A percentile compares a stretch with the other conserved stretches of the same genome.
These are phyloP conservation scores for Lactarius trivialis DNA, from an alignment of 768 basidiomycete species.

Conservation along the genomic window DNA sequence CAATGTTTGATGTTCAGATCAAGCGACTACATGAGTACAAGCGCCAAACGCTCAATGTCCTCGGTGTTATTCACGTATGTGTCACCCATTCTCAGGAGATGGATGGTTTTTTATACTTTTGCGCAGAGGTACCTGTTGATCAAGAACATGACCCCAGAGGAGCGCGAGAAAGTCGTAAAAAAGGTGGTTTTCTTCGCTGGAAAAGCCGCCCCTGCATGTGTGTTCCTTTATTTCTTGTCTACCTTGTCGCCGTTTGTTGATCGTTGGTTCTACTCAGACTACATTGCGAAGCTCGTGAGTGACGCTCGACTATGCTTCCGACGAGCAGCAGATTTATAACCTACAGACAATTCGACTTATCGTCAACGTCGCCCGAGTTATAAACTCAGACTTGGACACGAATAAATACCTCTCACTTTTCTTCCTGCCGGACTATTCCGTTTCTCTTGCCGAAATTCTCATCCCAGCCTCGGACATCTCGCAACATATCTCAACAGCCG, in stretches of 20 bases:
- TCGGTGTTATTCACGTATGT: conserved; percentile 79
- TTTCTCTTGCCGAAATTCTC: conserved; percentile 73
- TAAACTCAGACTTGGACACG: conserved; percentile 83
- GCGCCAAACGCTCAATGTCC: conserved; percentile 92
- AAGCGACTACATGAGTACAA: conserved; percentile 94
- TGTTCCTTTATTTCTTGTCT: conserved; percentile 26
- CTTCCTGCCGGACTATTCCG: conserved; percentile 96
- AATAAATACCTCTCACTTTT: conserved; percentile 80
- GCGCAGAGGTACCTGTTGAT: conserved; percentile 69
- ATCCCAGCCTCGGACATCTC: conserved; percentile 92
- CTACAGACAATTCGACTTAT: conserved; percentile 83
- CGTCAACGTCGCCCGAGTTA: conserved; percentile 76
- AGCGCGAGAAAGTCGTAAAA: conserved; percentile 78
- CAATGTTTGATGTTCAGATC: conserved; percentile 90
- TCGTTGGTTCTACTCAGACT: conserved; percentile 43
- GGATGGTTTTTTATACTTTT: not conserved
- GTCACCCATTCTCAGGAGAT: not conserved
- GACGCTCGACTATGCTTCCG: not conserved
- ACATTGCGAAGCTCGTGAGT: conserved; percentile 80
- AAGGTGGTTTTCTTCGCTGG: conserved; percentile 96
- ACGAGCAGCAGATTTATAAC: not conserved
- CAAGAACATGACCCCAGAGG: conserved; percentile 70
- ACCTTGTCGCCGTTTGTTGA: conserved; percentile 3
- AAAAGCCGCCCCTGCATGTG: conserved; percentile 91
- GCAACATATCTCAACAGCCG: conserved; percentile 96